Evolutionary conservation across 2,329 filamentous ascomycete genomes (phyloP), one percentile per base, ranked within the genome.

Genomic region (Xylariaceae sp.): DNA sequence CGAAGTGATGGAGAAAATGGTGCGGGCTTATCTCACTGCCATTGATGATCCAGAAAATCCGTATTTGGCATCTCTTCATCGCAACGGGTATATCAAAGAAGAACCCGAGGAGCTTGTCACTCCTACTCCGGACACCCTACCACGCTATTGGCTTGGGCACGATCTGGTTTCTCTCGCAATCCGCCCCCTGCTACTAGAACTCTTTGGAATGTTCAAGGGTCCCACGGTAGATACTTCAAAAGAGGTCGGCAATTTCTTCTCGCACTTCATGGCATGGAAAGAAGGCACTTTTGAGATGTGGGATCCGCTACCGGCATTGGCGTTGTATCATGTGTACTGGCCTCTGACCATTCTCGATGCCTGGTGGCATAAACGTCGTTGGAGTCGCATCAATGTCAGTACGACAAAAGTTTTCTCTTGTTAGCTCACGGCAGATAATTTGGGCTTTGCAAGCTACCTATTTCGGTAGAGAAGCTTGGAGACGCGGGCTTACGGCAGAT

Each of bases 381-480:
- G 83, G 83, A 81, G 74, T 47, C 68, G 81, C 45, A 59, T 84
- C 29, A 87, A 87, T 60, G 79, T 86, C 3, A 84, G 81, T 52
- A 87, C 83, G 11, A 72, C 69, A 19, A 81, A 60, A 28, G 48
- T 57, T 42, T 57, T 60, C 26, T 19, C 34, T n/a, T 51, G 47
- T 26, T 53, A 32, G 13, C 15, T 32, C 30, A n/a, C 16, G 22
- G 22, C n/a, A n/a, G n/a, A n/a, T n/a, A n/a, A n/a, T n/a, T n/a
- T n/a, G n/a, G n/a, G 11, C 11, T 26, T 26, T 26, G 22, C 22
- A 6, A 26, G 22, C 6, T 26, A 6, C 11, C 11, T 6, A 6
- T 11, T 26, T 26, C 6, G 22, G 22, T 11, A 26, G 22, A 26
- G 22, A 26, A 26, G 6, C 22, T 6, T 6, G 11, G 6, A 6